Conservation (phyloP, 2,329 filamentous ascomycete species). For the Coniochaeta sp. region DNA sequence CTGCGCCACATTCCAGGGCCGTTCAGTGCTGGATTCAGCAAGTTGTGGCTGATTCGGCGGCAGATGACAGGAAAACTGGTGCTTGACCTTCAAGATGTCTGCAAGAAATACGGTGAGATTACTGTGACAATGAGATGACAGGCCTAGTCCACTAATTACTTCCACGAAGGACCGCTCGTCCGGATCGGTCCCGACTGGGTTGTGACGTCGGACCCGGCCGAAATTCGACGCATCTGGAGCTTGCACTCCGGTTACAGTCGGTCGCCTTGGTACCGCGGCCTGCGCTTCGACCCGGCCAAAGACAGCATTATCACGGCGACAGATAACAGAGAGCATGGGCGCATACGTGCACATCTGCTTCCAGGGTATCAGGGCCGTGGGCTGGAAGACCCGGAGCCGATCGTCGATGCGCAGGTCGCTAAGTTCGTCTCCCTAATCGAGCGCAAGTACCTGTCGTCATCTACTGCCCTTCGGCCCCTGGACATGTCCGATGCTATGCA, state of each 20-base stretch:
- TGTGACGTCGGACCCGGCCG: constrained; percentile 4
- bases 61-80: constrained; percentile 4
- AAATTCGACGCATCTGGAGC: constrained; percentile 11
- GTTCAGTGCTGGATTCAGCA: constrained; percentile 3
- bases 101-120: constrained; percentile 8
- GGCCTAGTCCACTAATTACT: too few species aligned
- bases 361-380: constrained; percentile 7
- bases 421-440: constrained; percentile 32
- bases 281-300: constrained; percentile 8
- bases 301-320: constrained; percentile 7
- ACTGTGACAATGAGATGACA: not conserved
- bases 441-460: constrained; percentile 28
- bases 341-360: constrained; percentile 3
- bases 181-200: constrained; percentile 8
- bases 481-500: constrained; percentile 33
- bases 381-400: constrained; percentile 2
- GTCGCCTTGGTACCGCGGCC: constrained; percentile 8
- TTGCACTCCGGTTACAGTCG: constrained; percentile 10
- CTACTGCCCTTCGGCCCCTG: constrained; percentile 19
- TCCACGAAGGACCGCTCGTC: constrained; percentile 2
- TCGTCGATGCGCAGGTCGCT: constrained; percentile 11
- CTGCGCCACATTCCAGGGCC: constrained; percentile 10
- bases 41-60: constrained; percentile 5
- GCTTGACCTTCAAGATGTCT: not conserved
- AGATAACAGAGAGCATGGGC: constrained; percentile 9